Conservation (phyloP, 2,329 filamentous ascomycete species). For the Tothia fuscella region DNA sequence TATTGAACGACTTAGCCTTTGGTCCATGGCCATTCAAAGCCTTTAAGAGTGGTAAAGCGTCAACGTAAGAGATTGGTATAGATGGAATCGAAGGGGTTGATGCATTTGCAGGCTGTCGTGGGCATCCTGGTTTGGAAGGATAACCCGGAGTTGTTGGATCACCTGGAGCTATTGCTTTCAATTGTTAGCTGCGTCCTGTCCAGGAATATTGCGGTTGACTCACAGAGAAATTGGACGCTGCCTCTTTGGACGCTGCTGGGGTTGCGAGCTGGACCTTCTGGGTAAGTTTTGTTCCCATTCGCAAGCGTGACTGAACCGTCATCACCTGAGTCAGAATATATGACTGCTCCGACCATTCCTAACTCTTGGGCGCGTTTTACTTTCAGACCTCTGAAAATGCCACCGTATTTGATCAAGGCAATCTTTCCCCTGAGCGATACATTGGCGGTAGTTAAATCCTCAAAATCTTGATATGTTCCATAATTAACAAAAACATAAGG, state of each 20-base stretch:
- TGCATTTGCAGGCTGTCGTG: constrained; percentile 56
- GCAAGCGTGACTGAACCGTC: constrained; percentile 71
- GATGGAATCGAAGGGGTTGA: constrained; percentile 79
- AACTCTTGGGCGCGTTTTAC: constrained; percentile 85
- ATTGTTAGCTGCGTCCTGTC: not conserved
- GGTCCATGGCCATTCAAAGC: constrained; percentile 84
- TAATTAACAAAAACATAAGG: constrained; percentile 85
- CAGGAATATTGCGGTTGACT: constrained; percentile 12
- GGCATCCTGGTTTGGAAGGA: constrained; percentile 79
- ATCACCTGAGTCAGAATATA: constrained; percentile 83
- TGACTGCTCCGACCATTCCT: constrained; percentile 72
- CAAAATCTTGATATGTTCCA: constrained; percentile 74
- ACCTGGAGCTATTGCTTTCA: constrained; percentile 44
- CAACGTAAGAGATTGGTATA: constrained; percentile 76
- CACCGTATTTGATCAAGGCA: constrained; percentile 73
- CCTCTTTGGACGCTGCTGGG: constrained; percentile 84
- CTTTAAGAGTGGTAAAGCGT: constrained; percentile 78
- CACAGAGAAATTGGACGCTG: constrained; percentile 53
- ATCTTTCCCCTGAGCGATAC: constrained; percentile 74
- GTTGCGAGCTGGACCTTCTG: constrained; percentile 74
- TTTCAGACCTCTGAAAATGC: constrained; percentile 80
- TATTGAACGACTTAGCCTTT: constrained; percentile 59
- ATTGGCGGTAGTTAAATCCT: constrained; percentile 65
- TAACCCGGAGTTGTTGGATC: constrained; percentile 91
- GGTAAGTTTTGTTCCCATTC: constrained; percentile 65